Conservation (phyloP, 306 rosid species). For the Quercus alba region DNA sequence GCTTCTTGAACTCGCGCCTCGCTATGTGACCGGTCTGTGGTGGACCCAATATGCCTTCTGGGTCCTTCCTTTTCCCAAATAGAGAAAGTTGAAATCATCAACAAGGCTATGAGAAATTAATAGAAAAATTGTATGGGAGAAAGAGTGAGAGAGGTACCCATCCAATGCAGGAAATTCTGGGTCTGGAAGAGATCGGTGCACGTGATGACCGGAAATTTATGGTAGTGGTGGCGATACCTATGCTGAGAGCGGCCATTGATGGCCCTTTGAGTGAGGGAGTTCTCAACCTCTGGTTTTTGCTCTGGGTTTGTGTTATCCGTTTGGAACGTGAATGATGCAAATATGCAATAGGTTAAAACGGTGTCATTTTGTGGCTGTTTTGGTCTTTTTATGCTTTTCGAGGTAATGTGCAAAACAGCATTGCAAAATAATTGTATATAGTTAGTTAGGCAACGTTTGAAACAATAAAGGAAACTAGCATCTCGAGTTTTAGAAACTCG, state of each 20-base stretch:
- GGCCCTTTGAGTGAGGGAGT: not conserved
- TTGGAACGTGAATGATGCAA: not conserved
- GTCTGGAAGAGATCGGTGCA: slow-evolving; percentile 6
- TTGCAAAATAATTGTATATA: too few species aligned
- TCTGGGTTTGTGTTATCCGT: slow-evolving; percentile 29
- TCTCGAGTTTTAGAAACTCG: too few species aligned
- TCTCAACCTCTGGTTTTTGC: slow-evolving; percentile 17
- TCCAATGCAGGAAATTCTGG: slow-evolving; percentile 47
- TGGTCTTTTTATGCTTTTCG: not conserved
- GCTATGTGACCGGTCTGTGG: slow-evolving; percentile 79
- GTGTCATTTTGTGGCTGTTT: not conserved
- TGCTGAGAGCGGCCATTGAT: slow-evolving; percentile 65
- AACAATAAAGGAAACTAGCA: too few species aligned
- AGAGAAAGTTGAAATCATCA: not conserved
- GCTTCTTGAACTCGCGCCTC: slow-evolving; percentile 53
- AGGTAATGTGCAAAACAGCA: too few species aligned
- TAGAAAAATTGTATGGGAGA: not conserved
- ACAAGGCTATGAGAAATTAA: not conserved
- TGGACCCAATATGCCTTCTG: slow-evolving; percentile 70
- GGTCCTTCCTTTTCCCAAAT: slow-evolving; percentile 56
- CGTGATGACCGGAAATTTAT: slow-evolving; percentile 13
- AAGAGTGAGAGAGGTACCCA: slow-evolving; percentile 52
- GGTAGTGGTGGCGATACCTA: slow-evolving; percentile 49
- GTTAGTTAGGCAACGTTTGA: too few species aligned
- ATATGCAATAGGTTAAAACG: not conserved